phyloP scores from a whole-genome alignment of 495 filamentous ascomycete species.

The Neurospora sp. region DNA sequence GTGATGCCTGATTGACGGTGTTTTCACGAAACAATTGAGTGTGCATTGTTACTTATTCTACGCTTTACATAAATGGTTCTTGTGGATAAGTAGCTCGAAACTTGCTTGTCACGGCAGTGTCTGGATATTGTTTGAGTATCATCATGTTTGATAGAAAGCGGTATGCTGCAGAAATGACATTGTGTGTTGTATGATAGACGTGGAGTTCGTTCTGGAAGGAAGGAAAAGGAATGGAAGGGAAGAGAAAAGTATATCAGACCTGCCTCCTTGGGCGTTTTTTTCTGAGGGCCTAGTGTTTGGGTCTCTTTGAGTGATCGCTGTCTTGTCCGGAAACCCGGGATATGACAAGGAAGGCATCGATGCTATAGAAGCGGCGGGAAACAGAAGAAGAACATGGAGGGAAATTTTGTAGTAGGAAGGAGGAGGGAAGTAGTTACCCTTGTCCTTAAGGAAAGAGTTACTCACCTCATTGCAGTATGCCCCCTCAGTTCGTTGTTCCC shows the following conservation, averaged over 20 bases:
- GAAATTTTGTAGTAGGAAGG: no score
- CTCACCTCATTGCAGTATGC: no score
- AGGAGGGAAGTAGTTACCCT: no score
- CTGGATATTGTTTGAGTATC: not conserved
- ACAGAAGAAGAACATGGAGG: no score
- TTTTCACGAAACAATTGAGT: not conserved
- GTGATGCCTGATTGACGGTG: not conserved
- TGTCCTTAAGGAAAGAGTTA: no score
- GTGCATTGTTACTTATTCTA: no score
- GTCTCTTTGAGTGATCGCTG: no score
- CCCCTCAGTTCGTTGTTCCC: no score
- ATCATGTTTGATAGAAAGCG: not conserved
- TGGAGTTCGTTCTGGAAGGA: not conserved
- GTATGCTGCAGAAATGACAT: not conserved
- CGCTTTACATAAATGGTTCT: not conserved
- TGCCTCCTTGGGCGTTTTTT: not conserved
- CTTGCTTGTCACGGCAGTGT: not conserved
- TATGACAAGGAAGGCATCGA: no score
- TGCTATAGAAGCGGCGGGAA: no score
- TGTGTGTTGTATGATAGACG: not conserved
- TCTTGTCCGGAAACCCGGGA: no score
- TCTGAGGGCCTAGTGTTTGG: no score
- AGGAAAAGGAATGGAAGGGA: not conserved
- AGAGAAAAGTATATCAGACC: not conserved
- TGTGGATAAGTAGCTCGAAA: not conserved